phyloP scores from a whole-genome alignment of 139 green algal genomes.

The Yamagishiella unicocca region DNA sequence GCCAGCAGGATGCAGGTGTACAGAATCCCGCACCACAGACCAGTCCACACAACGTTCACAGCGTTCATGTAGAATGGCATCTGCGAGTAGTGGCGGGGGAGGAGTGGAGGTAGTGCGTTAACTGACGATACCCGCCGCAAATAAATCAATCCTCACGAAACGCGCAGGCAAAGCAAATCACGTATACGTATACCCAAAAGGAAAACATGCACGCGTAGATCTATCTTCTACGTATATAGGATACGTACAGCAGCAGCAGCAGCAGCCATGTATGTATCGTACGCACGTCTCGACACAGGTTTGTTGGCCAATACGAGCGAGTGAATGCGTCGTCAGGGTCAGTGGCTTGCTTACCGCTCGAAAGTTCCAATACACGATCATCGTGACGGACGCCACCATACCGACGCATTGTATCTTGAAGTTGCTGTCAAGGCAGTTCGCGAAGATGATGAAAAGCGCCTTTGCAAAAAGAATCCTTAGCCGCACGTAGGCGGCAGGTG shows the following conservation, averaged over 20 bases:
- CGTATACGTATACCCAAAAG: background rate
- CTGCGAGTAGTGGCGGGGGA: background rate
- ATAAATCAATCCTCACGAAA: no score
- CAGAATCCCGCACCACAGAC: conserved; percentile 31
- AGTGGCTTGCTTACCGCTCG: background rate
- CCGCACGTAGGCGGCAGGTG: conserved; percentile 15
- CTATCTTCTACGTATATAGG: background rate
- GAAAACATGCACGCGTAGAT: background rate
- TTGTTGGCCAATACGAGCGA: background rate
- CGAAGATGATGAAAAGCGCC: background rate
- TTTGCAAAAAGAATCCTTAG: conserved; percentile 25
- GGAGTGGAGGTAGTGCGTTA: background rate
- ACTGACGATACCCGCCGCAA: no score
- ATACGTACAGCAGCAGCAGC: background rate
- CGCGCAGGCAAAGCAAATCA: no score
- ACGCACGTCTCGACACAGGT: no score
- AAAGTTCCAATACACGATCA: conserved; percentile 21
- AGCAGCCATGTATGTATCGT: background rate
- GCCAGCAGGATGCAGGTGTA: background rate
- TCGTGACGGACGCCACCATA: background rate
- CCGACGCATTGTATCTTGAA: background rate
- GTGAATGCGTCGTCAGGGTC: background rate
- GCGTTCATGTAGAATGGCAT: conserved; percentile 6
- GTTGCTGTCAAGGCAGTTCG: conserved; percentile 16
- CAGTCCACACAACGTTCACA: background rate